phyloP scores from a whole-genome alignment of 768 basidiomycete species.

The Russula sp. region DNA sequence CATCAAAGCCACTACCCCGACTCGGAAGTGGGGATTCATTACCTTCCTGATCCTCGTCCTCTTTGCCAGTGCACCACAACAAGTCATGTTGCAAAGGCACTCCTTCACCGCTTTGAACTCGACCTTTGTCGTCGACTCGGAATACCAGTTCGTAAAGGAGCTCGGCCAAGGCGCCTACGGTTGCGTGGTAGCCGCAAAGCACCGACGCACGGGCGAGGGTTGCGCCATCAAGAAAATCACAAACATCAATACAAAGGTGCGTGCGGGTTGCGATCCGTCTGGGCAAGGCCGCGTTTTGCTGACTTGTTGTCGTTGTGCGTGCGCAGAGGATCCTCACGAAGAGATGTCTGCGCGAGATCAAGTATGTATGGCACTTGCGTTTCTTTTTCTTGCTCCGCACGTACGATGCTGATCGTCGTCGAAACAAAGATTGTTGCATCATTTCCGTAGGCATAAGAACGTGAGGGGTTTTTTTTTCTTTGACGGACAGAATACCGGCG shows the following conservation, averaged over 20 bases:
- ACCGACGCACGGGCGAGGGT: slow-evolving; percentile 77
- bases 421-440: slow-evolving; percentile 70
- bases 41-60: too few species aligned
- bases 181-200: slow-evolving; percentile 81
- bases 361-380: slow-evolving; percentile 48
- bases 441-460: slow-evolving; percentile 99
- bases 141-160: slow-evolving; percentile 94
- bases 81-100: slow-evolving; percentile 67
- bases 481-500: not conserved
- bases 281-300: not conserved
- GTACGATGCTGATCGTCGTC: not conserved
- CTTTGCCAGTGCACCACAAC: too few species aligned
- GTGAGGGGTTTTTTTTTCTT: slow-evolving; percentile 38
- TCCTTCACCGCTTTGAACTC: slow-evolving; percentile 81
- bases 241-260: slow-evolving; percentile 84
- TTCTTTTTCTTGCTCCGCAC: not conserved
- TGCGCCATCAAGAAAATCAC: slow-evolving; percentile 97
- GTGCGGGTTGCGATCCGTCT: slow-evolving; percentile 13
- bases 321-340: slow-evolving; percentile 89
- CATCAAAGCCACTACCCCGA: not conserved
- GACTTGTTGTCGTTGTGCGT: not conserved
- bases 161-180: slow-evolving; percentile 96
- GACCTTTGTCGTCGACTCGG: slow-evolving; percentile 79
- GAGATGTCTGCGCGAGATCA: slow-evolving; percentile 92
- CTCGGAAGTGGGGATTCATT: too few species aligned